A percentile compares a stretch with the other conserved stretches of the same genome.
Evolutionary conservation across 371 early-diverging fungal species (phyloP).

Genomic region (Mortierella sp.): DNA sequence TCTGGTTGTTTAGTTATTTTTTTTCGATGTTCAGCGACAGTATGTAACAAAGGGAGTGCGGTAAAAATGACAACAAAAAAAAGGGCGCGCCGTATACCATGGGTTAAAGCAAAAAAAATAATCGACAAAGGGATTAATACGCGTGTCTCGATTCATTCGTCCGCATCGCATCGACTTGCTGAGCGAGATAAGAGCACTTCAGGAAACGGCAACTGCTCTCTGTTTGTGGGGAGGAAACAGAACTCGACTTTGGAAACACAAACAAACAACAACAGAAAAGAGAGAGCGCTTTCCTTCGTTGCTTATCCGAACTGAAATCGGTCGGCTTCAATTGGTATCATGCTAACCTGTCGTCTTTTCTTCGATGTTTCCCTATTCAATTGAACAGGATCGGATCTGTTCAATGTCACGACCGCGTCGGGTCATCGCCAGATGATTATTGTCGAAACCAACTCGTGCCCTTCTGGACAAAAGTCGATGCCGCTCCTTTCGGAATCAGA

Average conservation of each 20-base stretch:
- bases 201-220: neutral
- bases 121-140: neutral
- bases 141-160: conserved; percentile 5
- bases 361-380: neutral
- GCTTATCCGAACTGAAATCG: neutral
- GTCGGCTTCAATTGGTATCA: neutral
- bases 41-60: neutral
- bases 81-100: neutral
- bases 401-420: conserved; percentile 89
- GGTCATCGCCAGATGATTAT: conserved; percentile 96
- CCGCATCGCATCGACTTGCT: neutral
- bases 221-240: neutral
- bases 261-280: neutral
- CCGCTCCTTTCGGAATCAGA: conserved; percentile 89
- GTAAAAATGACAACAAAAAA: neutral
- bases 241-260: neutral
- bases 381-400: conserved; percentile 86
- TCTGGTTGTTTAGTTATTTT: neutral
- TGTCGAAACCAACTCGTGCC: conserved; percentile 96
- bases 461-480: conserved; percentile 97
- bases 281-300: neutral
- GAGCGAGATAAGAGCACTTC: neutral
- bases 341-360: neutral
- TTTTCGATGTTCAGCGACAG: neutral
- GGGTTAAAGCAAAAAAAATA: neutral